Conservation (phyloP, 1,139 yeast species). For the Geotrichum fermentans region DNA sequence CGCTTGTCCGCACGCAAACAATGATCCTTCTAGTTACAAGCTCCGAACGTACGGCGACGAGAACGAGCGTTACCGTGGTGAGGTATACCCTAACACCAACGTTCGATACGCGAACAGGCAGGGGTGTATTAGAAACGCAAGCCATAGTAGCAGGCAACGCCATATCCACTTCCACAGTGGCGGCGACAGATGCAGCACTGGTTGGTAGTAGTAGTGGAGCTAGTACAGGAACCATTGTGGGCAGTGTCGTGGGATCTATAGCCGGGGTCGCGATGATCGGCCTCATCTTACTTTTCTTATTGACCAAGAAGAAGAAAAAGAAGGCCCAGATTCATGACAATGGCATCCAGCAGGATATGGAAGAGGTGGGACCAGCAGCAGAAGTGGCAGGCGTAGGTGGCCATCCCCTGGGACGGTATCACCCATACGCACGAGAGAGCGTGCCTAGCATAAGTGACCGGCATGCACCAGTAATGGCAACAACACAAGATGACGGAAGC, state of each 20-base stretch:
- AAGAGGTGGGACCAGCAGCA: background rate
- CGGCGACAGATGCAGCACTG: slow-evolving; percentile 1
- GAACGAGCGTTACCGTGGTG: slow-evolving; percentile 14
- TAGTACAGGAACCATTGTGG: slow-evolving; percentile 40
- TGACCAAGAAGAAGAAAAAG: slow-evolving; percentile 21
- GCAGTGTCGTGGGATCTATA: slow-evolving; percentile 44
- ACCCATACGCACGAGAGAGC: slow-evolving; percentile 4
- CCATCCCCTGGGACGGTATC: background rate
- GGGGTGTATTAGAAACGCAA: slow-evolving; percentile 13
- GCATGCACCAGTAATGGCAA: slow-evolving; percentile 14
- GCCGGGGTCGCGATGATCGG: slow-evolving; percentile 37
- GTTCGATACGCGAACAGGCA: slow-evolving; percentile 19
- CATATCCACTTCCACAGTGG: slow-evolving; percentile 10
- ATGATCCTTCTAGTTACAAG: slow-evolving; percentile 13
- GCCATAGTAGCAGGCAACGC: slow-evolving; percentile 7
- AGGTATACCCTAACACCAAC: slow-evolving; percentile 20
- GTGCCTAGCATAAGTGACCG: slow-evolving; percentile 17
- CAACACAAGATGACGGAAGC: background rate
- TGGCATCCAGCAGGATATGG: background rate
- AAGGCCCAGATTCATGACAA: background rate
- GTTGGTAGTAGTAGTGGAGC: slow-evolving; percentile 1
- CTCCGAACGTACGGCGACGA: slow-evolving; percentile 15
- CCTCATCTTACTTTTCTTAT: slow-evolving; percentile 24
- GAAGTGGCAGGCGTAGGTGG: background rate
- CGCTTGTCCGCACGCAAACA: slow-evolving; percentile 19